These are phyloP conservation scores for Melastoma candidum DNA, from an alignment of 441 rosid genomes.

Conservation along the genomic window DNA sequence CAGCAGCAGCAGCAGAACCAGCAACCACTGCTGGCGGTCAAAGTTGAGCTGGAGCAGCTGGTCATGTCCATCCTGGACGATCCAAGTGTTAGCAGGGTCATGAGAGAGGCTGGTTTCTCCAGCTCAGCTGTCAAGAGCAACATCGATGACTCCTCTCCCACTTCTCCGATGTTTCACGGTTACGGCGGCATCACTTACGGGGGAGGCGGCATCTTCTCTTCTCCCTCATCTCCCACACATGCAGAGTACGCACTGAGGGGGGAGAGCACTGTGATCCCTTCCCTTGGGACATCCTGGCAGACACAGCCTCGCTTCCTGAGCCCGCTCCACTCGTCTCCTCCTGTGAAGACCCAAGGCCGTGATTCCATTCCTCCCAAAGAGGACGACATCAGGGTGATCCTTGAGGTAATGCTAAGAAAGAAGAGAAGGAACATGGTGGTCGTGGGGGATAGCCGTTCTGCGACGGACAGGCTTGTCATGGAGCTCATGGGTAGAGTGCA, in stretches of 20 bases:
- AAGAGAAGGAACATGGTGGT: slow-evolving; percentile 59
- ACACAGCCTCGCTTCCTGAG: slow-evolving; percentile 13
- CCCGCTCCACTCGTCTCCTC: no score
- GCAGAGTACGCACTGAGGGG: slow-evolving; percentile 20
- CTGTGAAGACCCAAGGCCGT: no score
- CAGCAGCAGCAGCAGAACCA: slow-evolving; percentile 42
- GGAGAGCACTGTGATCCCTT: slow-evolving; percentile 21
- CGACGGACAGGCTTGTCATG: slow-evolving; percentile 43
- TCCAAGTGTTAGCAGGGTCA: slow-evolving; percentile 88
- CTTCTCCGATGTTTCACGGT: slow-evolving; percentile 52
- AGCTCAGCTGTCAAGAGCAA: slow-evolving; percentile 65
- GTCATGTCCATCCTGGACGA: slow-evolving; percentile 81
- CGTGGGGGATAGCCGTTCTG: slow-evolving; percentile 53
- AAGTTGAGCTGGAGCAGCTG: slow-evolving; percentile 80
- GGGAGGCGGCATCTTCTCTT: slow-evolving; percentile 57
- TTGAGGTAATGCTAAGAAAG: slow-evolving; percentile 56
- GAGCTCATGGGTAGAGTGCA: slow-evolving; percentile 51
- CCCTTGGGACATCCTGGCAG: slow-evolving; percentile 39
- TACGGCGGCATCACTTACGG: slow-evolving; percentile 19
- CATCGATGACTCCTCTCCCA: slow-evolving; percentile 55
- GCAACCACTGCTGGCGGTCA: slow-evolving; percentile 58
- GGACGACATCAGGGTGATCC: slow-evolving; percentile 49
- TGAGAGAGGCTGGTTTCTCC: slow-evolving; percentile 90
- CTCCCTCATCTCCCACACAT: slow-evolving; percentile 57
- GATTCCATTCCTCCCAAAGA: slow-evolving; percentile 38